phyloP scores from a whole-genome alignment of 2,329 filamentous ascomycete genomes.

The Aspergillus piperis region DNA sequence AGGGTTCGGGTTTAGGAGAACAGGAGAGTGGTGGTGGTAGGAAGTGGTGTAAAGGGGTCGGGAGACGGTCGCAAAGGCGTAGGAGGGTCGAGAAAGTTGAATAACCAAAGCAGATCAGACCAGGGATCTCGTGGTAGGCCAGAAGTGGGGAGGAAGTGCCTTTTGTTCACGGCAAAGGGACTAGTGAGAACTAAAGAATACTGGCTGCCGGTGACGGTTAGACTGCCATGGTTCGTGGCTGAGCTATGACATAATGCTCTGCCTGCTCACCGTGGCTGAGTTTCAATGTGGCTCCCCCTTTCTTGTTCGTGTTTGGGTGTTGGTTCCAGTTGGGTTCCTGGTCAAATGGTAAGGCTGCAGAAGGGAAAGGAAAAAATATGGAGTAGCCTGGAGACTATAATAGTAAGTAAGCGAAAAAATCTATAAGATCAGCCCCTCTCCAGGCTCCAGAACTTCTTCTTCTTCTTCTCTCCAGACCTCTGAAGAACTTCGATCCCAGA shows the following conservation, averaged over 20 bases:
- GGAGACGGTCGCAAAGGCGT: neutral
- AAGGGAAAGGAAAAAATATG: neutral
- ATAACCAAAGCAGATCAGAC: neutral
- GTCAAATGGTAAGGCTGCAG: neutral
- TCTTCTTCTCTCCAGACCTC: neutral
- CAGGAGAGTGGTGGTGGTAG: neutral
- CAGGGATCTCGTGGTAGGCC: conserved; percentile 13
- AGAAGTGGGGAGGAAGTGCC: conserved; percentile 12
- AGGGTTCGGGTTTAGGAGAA: conserved; percentile 1
- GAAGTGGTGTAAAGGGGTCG: neutral
- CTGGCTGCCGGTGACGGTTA: conserved; percentile 24
- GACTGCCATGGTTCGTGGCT: conserved; percentile 27
- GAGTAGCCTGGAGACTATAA: neutral
- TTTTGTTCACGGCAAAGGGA: conserved; percentile 16
- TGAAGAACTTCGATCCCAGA: neutral
- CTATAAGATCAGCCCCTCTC: neutral
- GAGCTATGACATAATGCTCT: conserved; percentile 28
- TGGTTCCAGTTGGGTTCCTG: neutral
- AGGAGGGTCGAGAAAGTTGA: neutral
- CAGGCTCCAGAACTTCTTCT: neutral
- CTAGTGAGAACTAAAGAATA: neutral
- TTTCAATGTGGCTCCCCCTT: neutral
- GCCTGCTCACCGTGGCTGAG: conserved; percentile 15
- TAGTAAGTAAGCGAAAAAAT: too few species aligned
- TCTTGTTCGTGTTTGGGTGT: neutral